phyloP scores from a whole-genome alignment of 116 monocot genomes.

The Iris pallida region DNA sequence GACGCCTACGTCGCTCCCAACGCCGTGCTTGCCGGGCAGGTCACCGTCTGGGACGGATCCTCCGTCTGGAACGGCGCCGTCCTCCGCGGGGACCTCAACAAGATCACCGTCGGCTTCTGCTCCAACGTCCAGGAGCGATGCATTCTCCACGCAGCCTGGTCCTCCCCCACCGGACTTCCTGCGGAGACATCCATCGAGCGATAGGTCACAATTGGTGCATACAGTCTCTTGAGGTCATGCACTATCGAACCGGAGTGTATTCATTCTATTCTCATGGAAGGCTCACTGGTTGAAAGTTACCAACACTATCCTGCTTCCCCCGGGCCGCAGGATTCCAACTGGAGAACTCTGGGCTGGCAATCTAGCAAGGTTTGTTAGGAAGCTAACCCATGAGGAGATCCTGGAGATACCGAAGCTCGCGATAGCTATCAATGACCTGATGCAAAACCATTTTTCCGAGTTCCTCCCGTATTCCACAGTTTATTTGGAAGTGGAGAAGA shows the following conservation, averaged over 20 bases:
- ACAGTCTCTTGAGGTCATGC: slow-evolving; percentile 52
- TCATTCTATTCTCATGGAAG: slow-evolving; percentile 64
- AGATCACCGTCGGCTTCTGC: slow-evolving; percentile 83
- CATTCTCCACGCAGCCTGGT: slow-evolving; percentile 89
- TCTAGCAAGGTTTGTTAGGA: slow-evolving; percentile 44
- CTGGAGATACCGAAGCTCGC: slow-evolving; percentile 52
- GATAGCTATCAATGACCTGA: slow-evolving; percentile 49
- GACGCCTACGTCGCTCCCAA: slow-evolving; percentile 96
- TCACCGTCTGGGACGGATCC: slow-evolving; percentile 72
- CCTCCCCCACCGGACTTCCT: slow-evolving; percentile 72
- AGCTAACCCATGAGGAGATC: slow-evolving; percentile 49
- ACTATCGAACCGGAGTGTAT: slow-evolving; percentile 63
- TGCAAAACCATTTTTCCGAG: slow-evolving; percentile 53
- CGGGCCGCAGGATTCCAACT: slow-evolving; percentile 46
- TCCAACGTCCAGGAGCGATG: slow-evolving; percentile 92
- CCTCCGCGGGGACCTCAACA: slow-evolving; percentile 88
- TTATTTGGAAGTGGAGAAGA: slow-evolving; percentile 57
- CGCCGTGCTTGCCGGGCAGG: slow-evolving; percentile 91
- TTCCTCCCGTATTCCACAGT: slow-evolving; percentile 49
- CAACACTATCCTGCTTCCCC: slow-evolving; percentile 53
- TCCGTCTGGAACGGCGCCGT: slow-evolving; percentile 91
- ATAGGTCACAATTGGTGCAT: slow-evolving; percentile 50
- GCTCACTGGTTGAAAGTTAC: slow-evolving; percentile 57
- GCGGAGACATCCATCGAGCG: slow-evolving; percentile 50
- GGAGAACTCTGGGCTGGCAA: slow-evolving; percentile 62